Evolutionary conservation across 169 alveolate species (phyloP).

Genomic region (Cystoisospora suis): DNA sequence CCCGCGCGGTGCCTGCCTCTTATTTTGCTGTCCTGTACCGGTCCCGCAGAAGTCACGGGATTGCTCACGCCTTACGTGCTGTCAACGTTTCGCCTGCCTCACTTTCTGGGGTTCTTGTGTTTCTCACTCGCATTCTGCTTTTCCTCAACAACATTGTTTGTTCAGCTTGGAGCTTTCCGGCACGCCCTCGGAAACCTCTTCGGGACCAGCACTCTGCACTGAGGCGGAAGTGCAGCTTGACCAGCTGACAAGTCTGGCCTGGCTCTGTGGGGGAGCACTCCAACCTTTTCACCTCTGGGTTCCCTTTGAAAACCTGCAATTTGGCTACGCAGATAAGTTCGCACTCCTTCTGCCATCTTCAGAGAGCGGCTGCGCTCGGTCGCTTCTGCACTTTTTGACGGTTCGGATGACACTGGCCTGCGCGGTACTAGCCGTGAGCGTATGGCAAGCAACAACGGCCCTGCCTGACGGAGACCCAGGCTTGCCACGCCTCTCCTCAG

Average conservation of each 20-base stretch:
- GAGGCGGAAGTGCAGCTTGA: background rate
- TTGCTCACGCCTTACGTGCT: no score
- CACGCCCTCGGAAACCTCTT: background rate
- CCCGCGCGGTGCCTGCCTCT: no score
- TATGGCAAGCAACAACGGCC: no score
- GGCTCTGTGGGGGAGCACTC: background rate
- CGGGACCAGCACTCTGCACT: background rate
- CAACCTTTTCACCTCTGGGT: background rate
- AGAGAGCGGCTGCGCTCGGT: background rate
- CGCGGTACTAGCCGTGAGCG: background rate
- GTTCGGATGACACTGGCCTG: background rate
- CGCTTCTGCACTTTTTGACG: background rate
- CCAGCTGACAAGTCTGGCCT: background rate
- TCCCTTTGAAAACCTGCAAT: background rate
- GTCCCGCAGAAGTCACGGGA: no score
- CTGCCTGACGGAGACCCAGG: background rate
- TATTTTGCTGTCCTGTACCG: no score
- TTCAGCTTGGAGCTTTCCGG: constrained; percentile 1
- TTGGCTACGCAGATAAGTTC: background rate
- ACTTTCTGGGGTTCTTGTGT: no score
- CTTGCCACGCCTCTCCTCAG: background rate
- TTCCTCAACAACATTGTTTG: background rate
- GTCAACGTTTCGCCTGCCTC: no score
- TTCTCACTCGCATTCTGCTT: background rate
- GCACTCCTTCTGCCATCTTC: background rate